phyloP scores from a whole-genome alignment of 192 early-diverging fungal species.

The Coemansia sp. region DNA sequence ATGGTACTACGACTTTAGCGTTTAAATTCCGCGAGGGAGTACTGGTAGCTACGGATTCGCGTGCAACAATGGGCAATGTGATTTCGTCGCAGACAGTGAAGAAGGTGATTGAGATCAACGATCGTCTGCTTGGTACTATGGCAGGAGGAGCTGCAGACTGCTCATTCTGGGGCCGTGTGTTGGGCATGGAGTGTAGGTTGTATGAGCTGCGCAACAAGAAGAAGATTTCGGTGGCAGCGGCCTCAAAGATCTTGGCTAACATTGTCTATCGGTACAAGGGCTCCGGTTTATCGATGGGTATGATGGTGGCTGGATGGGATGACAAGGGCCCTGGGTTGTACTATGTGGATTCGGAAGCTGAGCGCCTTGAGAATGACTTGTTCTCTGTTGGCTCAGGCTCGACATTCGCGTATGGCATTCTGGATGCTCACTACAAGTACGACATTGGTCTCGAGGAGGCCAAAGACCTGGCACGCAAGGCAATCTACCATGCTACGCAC shows the following conservation, averaged over 20 bases:
- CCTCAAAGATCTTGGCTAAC: constrained; percentile 94
- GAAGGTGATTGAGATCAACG: constrained; percentile 99
- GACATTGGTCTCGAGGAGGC: constrained; percentile 85
- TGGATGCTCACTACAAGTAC: constrained; percentile 83
- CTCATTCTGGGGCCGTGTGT: constrained; percentile 96
- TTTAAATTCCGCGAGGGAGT: constrained; percentile 96
- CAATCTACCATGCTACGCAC: constrained; percentile 95
- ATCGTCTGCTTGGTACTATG: constrained; percentile 97
- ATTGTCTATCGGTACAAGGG: constrained; percentile 98
- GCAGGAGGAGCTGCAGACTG: constrained; percentile 99
- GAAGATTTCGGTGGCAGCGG: constrained; percentile 96
- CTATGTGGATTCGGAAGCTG: constrained; percentile 97
- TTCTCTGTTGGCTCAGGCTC: constrained; percentile 99
- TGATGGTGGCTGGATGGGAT: constrained; percentile 99
- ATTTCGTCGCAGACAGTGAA: constrained; percentile 93
- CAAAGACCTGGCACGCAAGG: constrained; percentile 81
- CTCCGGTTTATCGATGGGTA: constrained; percentile 99
- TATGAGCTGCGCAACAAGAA: constrained; percentile 98
- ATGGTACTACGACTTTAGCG: constrained; percentile 97
- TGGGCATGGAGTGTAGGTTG: constrained; percentile 89
- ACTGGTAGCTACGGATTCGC: constrained; percentile 93
- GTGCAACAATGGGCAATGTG: constrained; percentile 82
- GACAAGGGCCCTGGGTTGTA: constrained; percentile 84
- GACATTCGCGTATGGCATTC: constrained; percentile 97
- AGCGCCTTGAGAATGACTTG: constrained; percentile 77